Percentiles rank a stretch among this genome's conserved stretches.
Conservation (phyloP, 2,329 filamentous ascomycete genomes). For the Apiospora saccharicola region DNA sequence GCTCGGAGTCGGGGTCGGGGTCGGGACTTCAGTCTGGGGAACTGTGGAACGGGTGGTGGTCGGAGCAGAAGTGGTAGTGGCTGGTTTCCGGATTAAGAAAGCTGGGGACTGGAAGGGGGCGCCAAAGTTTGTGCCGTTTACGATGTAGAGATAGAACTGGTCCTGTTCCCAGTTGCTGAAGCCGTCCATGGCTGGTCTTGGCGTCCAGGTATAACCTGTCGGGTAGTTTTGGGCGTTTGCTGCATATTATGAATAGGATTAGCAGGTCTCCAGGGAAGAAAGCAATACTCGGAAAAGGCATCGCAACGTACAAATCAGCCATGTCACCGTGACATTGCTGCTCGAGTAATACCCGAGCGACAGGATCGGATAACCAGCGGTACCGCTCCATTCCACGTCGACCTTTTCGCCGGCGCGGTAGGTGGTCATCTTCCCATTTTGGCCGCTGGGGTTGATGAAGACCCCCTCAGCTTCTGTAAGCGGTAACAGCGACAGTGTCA, state of each 20-base stretch:
- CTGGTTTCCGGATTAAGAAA: conserved; percentile 6
- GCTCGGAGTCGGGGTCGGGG: not conserved
- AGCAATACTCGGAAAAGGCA: too few relatives aligned
- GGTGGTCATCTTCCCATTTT: not conserved
- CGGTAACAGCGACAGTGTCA: not conserved
- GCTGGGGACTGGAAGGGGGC: conserved; percentile 4
- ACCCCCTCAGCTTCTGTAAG: not conserved
- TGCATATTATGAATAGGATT: not conserved
- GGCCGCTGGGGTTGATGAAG: conserved; percentile 7
- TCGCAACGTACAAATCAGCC: conserved; percentile 9
- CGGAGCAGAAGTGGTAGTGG: not conserved
- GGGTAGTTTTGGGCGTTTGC: conserved; percentile 22
- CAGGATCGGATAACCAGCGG: not conserved
- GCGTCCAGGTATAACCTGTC: conserved; percentile 21
- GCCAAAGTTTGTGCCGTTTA: conserved; percentile 23
- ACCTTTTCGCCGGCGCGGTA: not conserved
- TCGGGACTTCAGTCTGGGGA: not conserved
- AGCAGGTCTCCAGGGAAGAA: not conserved
- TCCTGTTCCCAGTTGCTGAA: not conserved
- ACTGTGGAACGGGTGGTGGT: not conserved
- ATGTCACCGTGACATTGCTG: conserved; percentile 5
- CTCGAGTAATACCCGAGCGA: conserved; percentile 20
- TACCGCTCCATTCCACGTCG: conserved; percentile 9
- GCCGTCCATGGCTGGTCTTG: conserved; percentile 5
- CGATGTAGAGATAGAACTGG: conserved; percentile 11